Conservation (phyloP, 345 rosid genomes). For the Melaleuca alternifolia region DNA sequence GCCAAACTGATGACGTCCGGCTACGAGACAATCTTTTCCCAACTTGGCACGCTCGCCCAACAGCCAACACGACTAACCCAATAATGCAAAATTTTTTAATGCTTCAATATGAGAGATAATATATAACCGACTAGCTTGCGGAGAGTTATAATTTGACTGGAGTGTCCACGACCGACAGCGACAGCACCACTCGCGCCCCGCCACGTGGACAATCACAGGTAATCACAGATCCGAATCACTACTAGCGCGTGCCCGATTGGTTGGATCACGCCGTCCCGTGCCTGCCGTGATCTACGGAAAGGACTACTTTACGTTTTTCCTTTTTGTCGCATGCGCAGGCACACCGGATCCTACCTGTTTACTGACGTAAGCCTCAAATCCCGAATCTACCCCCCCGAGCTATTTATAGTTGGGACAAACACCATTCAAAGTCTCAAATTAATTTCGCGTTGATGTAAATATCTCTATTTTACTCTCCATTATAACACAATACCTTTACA, state of each 20-base stretch:
- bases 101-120: rapidly evolving
- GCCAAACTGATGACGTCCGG: background rate
- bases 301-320: no score
- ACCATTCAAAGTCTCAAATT: no score
- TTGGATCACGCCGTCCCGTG: background rate
- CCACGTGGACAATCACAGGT: background rate
- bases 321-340: no score
- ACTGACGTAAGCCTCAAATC: no score
- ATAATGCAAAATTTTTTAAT: background rate
- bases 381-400: no score
- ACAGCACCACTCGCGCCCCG: background rate
- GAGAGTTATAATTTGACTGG: background rate
- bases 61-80: background rate
- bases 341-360: no score
- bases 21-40: background rate
- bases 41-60: background rate
- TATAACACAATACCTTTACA: no score
- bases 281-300: no score
- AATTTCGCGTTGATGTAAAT: no score
- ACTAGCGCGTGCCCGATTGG: background rate
- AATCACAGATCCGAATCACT: background rate
- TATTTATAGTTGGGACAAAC: no score
- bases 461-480: no score
- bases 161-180: background rate
- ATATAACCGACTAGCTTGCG: background rate